Percentiles rank a stretch among this genome's conserved stretches.
These are phyloP conservation scores for Sporothrix pallida DNA, from an alignment of 2,329 filamentous ascomycete species.

Conservation along the genomic window DNA sequence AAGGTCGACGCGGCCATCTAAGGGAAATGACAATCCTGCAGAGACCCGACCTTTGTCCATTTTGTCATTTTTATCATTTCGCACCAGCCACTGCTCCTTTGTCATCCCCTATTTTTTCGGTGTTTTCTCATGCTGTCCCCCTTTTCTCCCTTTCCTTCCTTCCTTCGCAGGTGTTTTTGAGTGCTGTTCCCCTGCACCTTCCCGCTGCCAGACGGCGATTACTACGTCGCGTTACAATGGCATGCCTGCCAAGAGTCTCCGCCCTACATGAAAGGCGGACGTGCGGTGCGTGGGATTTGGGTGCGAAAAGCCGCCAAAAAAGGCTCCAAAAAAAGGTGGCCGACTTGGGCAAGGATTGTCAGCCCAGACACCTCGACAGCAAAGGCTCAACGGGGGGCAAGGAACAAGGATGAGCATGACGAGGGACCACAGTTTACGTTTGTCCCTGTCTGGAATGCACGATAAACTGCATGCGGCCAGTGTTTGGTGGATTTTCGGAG, in stretches of 20 bases:
- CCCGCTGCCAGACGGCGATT: not conserved
- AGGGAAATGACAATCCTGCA: not conserved
- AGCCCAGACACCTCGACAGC: too few species aligned
- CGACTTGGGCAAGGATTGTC: too few species aligned
- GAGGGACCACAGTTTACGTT: too few species aligned
- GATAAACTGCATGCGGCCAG: too few species aligned
- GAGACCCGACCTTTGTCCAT: not conserved
- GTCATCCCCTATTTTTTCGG: not conserved
- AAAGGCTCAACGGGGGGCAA: too few species aligned
- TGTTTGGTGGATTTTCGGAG: not conserved
- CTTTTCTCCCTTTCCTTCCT: not conserved
- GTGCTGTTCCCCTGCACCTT: not conserved
- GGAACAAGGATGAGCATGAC: too few species aligned
- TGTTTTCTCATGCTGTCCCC: not conserved
- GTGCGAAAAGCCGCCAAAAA: not conserved
- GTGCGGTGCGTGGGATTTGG: not conserved
- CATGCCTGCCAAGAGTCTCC: not conserved
- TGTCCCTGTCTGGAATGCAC: too few species aligned
- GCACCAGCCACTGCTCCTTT: not conserved
- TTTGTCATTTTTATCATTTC: too few species aligned
- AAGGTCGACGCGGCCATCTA: not conserved
- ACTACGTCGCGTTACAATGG: conserved; percentile 11
- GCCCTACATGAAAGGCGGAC: not conserved
- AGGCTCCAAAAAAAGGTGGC: not conserved
- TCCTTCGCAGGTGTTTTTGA: not conserved